Percentiles rank a stretch among this genome's conserved stretches.
These are phyloP conservation scores for Fusarium acutatum DNA, from an alignment of 2,329 filamentous ascomycete species.

Conservation along the genomic window DNA sequence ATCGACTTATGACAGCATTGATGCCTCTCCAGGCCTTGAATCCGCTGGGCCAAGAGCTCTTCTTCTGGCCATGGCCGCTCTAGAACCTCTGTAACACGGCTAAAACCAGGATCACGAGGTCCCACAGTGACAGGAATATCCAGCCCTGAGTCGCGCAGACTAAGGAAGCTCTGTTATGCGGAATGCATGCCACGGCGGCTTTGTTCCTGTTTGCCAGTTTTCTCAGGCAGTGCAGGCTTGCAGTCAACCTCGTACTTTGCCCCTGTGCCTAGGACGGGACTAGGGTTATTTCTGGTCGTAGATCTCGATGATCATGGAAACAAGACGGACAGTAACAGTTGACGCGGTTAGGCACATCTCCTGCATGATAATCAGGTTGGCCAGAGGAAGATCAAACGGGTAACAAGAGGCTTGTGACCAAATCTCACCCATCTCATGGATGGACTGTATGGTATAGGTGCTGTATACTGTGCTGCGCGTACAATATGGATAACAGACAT, in stretches of 20 bases:
- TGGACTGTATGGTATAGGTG: not conserved
- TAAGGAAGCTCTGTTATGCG: not conserved
- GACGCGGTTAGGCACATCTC: not conserved
- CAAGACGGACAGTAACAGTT: constrained; percentile 11
- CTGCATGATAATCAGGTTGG: constrained; percentile 9
- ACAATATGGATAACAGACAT: not conserved
- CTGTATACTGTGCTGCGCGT: not conserved
- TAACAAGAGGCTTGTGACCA: constrained; percentile 4
- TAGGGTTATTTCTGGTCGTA: not conserved
- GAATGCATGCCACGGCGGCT: not conserved
- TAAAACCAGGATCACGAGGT: constrained; percentile 28
- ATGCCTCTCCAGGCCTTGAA: not conserved
- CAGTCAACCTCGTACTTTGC: constrained; percentile 1
- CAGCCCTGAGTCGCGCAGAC: not conserved
- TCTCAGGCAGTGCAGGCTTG: not conserved
- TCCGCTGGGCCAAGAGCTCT: not conserved
- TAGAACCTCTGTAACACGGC: constrained; percentile 22
- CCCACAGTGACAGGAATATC: constrained; percentile 29
- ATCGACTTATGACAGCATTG: constrained; percentile 11
- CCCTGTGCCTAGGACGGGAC: constrained; percentile 12
- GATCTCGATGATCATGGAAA: constrained; percentile 33
- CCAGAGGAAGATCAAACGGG: constrained; percentile 1
- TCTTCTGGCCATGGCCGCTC: constrained; percentile 8
- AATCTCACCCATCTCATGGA: not conserved
- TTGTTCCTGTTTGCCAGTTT: constrained; percentile 9